These are phyloP conservation scores for Passalora sequoiae DNA, from an alignment of 2,329 filamentous ascomycete genomes.

Conservation along the genomic window DNA sequence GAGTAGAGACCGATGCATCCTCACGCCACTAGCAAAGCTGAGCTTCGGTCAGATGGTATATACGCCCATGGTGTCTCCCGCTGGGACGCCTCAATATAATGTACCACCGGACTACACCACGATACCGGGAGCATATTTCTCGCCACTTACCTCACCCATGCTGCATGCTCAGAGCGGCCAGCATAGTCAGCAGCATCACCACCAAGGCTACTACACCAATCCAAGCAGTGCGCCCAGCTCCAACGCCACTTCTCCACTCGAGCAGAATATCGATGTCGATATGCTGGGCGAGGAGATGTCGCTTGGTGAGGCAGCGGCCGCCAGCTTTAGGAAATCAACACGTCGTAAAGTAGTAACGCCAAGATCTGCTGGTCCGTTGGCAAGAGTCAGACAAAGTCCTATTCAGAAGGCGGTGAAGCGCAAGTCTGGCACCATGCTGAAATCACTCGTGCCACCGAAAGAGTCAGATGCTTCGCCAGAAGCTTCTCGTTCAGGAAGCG, in stretches of 20 bases:
- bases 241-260: conserved; percentile 46
- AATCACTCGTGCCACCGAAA: conserved; percentile 42
- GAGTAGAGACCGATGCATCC: conserved; percentile 45
- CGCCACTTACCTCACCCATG: conserved; percentile 74
- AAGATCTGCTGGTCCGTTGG: conserved; percentile 39
- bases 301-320: conserved; percentile 17
- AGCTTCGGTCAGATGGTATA: conserved; percentile 42
- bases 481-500: conserved; percentile 27
- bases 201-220: conserved; percentile 40
- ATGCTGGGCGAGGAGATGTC: conserved; percentile 36
- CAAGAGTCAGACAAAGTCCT: conserved; percentile 62
- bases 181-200: conserved; percentile 42
- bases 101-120: conserved; percentile 54
- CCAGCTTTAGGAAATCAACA: conserved; percentile 41
- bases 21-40: conserved; percentile 12
- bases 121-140: conserved; percentile 70
- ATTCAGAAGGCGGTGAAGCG: conserved; percentile 61
- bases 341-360: conserved; percentile 49
- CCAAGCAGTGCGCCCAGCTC: conserved; percentile 52
- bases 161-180: conserved; percentile 62
- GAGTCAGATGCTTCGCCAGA: conserved; percentile 42
- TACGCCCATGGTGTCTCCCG: conserved; percentile 77
- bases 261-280: conserved; percentile 40
- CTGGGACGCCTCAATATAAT: conserved; percentile 68
- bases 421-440: conserved; percentile 41